Base-by-base conservation (phyloP, 2,329 filamentous ascomycete species). In the Fusarium vanettenii region DNA sequence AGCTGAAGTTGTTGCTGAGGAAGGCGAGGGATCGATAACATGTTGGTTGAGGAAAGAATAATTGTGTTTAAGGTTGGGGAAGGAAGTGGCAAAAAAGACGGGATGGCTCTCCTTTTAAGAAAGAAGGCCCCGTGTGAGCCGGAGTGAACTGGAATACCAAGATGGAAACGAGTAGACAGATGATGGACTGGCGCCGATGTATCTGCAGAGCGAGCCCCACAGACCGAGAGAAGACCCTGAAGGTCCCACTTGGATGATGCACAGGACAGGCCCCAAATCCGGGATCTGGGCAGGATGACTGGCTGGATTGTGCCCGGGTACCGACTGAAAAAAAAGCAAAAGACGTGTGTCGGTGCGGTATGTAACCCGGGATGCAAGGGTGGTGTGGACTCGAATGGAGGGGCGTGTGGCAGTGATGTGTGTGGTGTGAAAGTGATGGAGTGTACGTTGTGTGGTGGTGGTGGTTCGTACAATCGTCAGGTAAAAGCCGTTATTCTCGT, bases 21-120 rank as follows among this genome's bases (percentile, higher is more conserved):
- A 65, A 75, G 73, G 39, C 76, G 76, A 67, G 79, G 73, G 66
- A 81, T 73, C 69, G 79, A 81, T 77, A 80, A 73, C 79, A 81
- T 81, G 75, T 57, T 81, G 78, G 65, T 77, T 41, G 63, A 70
- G 71, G 39, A 43, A 68, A 67, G 45, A 56, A 68, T 37, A 59
- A 59, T 75, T 73, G 37, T 71, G 74, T 71, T 77, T 77, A 77
- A 72, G 59, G 64, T 77, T 77, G 69, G 45, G 43, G 66, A 59
- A 56, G 43, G 55, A 66, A 69, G 77, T 79, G 77, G 77, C 77
- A 63, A 76, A 75, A 72, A 75, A 67, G 67, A 73, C 64, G 71
- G 77, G 74, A 76, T 74, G 67, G 74, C 43, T 76, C 69, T 70
- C 60, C 66, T 78, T 79, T 79, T 78, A 78, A 71, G 41, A 64